Evolutionary conservation across 257 asterid species (phyloP), one percentile per base, ranked within the genome.

Genomic region (Ehretia macrophylla): DNA sequence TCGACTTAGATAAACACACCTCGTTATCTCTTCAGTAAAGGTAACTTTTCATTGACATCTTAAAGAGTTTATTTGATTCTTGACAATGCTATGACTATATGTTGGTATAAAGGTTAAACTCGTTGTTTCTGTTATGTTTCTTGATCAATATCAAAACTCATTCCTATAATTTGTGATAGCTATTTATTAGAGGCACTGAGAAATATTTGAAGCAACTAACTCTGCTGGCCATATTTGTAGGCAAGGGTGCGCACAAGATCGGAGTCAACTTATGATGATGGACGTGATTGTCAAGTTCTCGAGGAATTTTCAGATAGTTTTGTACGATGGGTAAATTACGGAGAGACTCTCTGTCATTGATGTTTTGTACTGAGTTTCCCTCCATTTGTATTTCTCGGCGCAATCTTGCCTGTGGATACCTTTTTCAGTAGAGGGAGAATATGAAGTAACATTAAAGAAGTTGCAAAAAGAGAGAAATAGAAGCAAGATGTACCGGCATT

Each of bases 281-380:
- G 50, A 69, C 81, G 49, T 51, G 60, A 60, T 57, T 32, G 61
- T 74, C 90, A 83, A 77, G 86, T 83, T 67, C 82, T 61, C 6
- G 91, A 85, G 77, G 95, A 85, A 53, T 86, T 77, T 79, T 83
- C 98, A n/a, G 96, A 85, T 70, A 82, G 79, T 75, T 91, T 91
- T 83, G 92, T 73, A 64, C 78, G 59, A 4, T 91, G 98, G 98
- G 95, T 91, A 57, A 79, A 67, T 35, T 42, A 18, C 38, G 98
- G 98, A 50, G 98, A 91, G 81, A 62, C 94, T 32, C 70, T 91
- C 1, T 80, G 84, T 67, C 88, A 85, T 66, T 84, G 82, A 83
- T 58, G 68, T 49, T 23, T 35, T 70, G 32, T 42, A 54, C 59
- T 55, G 60, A 54, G 70, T 72, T 61, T 27, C 35, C 64, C 10